These are phyloP conservation scores for Noccaea bulbosa DNA, from an alignment of 345 rosid species.

Conservation along the genomic window DNA sequence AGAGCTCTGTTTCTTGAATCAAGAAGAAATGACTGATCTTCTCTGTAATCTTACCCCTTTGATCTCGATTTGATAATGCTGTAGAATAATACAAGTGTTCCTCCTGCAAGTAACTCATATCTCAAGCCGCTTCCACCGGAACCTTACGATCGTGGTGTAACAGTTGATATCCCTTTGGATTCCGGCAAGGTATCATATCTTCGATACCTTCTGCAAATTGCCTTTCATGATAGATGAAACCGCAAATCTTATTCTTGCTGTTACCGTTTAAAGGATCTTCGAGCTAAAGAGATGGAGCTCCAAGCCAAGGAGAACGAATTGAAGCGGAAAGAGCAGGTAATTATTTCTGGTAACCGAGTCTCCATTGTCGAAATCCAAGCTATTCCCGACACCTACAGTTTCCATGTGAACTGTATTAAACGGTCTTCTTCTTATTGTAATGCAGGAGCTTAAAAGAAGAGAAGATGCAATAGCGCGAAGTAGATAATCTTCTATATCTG, in stretches of 20 bases:
- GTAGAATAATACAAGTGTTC: constrained; percentile 77
- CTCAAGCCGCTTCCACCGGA: constrained; percentile 96
- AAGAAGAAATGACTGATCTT: constrained; percentile 10
- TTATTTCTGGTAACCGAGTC: constrained; percentile 21
- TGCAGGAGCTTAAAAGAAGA: constrained; percentile 81
- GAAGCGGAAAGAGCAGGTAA: constrained; percentile 84
- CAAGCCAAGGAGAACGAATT: constrained; percentile 91
- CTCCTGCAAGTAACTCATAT: constrained; percentile 74
- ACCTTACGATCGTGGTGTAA: constrained; percentile 94
- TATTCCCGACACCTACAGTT: constrained; percentile 22
- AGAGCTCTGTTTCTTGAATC: neutral
- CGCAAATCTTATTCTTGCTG: constrained; percentile 1
- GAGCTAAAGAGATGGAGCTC: constrained; percentile 89
- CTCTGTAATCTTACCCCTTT: constrained; percentile 29
- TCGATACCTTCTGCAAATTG: constrained; percentile 8
- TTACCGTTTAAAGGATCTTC: constrained; percentile 63
- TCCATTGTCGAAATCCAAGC: neutral
- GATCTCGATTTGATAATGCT: constrained; percentile 34
- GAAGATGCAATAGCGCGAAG: constrained; percentile 85
- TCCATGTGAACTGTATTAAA: constrained; percentile 17
- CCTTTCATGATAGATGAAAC: constrained; percentile 5
- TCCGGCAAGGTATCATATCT: constrained; percentile 56
- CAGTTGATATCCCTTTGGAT: constrained; percentile 89
- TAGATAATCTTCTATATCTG: constrained; percentile 26
- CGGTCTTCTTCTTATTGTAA: constrained; percentile 15